Conservation (phyloP, 495 filamentous ascomycete species). For the Penicillium arizonense region DNA sequence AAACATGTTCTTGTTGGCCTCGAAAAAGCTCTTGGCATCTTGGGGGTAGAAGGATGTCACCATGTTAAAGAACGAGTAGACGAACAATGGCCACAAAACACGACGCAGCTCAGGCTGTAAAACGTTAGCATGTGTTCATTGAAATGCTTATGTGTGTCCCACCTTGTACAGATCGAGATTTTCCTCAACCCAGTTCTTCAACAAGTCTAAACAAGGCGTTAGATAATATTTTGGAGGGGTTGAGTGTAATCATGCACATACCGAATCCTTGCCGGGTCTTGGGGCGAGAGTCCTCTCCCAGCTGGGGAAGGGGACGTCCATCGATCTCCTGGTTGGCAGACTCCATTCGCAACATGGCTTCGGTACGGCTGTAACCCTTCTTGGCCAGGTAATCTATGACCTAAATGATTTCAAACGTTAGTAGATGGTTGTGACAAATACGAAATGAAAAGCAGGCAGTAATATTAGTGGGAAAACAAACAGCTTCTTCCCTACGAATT, state of each 20-base stretch:
- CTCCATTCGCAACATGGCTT: constrained; percentile 89
- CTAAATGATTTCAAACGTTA: constrained; percentile 39
- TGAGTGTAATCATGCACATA: constrained; percentile 27
- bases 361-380: constrained; percentile 90
- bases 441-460: constrained; percentile 1
- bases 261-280: constrained; percentile 75
- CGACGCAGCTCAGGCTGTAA: constrained; percentile 78
- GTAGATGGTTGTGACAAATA: background rate
- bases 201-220: constrained; percentile 48
- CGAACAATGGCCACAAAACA: constrained; percentile 87
- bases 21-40: constrained; percentile 71
- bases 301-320: constrained; percentile 62
- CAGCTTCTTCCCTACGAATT: too few relatives aligned
- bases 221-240: background rate
- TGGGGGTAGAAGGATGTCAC: constrained; percentile 67
- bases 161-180: constrained; percentile 93
- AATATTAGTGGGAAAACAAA: too few relatives aligned
- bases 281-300: constrained; percentile 67
- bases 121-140: constrained; percentile 24
- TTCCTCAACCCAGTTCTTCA: constrained; percentile 81
- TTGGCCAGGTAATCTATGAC: constrained; percentile 96
- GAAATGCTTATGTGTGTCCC: constrained; percentile 8
- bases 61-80: constrained; percentile 86
- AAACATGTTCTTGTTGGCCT: constrained; percentile 64
- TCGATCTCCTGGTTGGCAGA: constrained; percentile 78